Evolutionary conservation across 2,329 filamentous ascomycete genomes (phyloP), one percentile per base, ranked within the genome.

Genomic region (Talaromyces sp.): DNA sequence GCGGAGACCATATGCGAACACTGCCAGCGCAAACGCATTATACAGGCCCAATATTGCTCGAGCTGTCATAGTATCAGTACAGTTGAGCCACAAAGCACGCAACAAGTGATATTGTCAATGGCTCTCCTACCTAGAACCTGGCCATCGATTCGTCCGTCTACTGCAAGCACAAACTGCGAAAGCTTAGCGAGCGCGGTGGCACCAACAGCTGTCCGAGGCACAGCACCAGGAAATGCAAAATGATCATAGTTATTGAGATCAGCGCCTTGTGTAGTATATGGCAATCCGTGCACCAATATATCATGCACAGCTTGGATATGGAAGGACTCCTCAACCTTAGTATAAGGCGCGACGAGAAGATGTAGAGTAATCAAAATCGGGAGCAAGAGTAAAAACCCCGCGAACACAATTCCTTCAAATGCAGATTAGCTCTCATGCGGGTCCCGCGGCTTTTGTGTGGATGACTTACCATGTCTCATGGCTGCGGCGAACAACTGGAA

Each of bases 291-390:
- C 33, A 83, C 82, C 54, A 96, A 73, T 32, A 99, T 88, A 71
- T 99, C 94, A 73, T 97, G 94, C 3, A 86, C 83, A 5, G 94
- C 94, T 72, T 99, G 94, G 53, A 97, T 85, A 71, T 96, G 96
- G 82, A 99, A 97, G 0, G 93, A 97, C 74, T 99, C 94, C 73
- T 99, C 94, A 54, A 99, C 94, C 73, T 99, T 99, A 52, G 92
- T 97, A 77, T 95, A 93, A 1, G 94, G 94, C 10, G 92, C 85
- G 20, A 86, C 70, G 56, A 85, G 67, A 50, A 96, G 84, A 72
- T 96, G 90, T 49, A 88, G 50, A 53, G 89, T 70, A 62, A 90
- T 79, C 30, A 87, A 69, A 2, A 79, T 70, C 1, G 89, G 88
- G 52, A 91, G 77, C 45, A 86, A 73, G 58, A 86, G 67, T 48